Percentiles rank a stretch among this genome's conserved stretches.
Conservation (phyloP, 768 basidiomycete species). For the Phlegmacium glaucopus region DNA sequence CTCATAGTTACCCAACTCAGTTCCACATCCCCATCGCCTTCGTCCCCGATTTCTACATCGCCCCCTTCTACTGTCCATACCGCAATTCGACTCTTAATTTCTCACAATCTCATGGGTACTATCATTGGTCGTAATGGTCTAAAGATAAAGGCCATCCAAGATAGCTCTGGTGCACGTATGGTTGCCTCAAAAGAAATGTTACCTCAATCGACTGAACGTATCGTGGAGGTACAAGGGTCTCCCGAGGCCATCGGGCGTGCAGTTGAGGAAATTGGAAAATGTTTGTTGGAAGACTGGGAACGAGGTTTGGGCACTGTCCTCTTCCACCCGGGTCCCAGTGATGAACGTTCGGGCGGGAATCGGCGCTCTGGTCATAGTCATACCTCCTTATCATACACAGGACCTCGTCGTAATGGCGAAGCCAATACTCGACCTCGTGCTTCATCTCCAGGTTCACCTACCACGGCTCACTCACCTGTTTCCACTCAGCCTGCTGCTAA, state of each 20-base stretch:
- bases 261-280: conserved; percentile 93
- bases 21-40: conserved; percentile 62
- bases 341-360: conserved; percentile 51
- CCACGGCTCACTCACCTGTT: conserved; percentile 43
- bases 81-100: conserved; percentile 95
- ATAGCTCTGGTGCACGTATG: conserved; percentile 94
- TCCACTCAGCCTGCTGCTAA: conserved; percentile 66
- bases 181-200: conserved; percentile 99
- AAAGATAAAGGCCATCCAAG: conserved; percentile 99
- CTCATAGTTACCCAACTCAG: conserved; percentile 90
- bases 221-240: conserved; percentile 95
- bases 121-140: conserved; percentile 95
- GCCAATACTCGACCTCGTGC: conserved; percentile 39
- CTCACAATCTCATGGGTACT: conserved; percentile 99
- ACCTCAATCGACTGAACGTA: conserved; percentile 97
- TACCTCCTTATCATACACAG: conserved; percentile 37
- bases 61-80: conserved; percentile 75
- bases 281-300: conserved; percentile 96
- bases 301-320: conserved; percentile 89
- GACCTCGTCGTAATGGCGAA: conserved; percentile 61
- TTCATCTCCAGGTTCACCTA: conserved; percentile 47
- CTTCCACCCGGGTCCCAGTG: conserved; percentile 90
- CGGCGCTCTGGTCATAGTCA: conserved; percentile 53
- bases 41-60: conserved; percentile 65
- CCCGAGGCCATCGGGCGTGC: conserved; percentile 92